Conservation (phyloP, 441 rosid genomes). For the Pelargonium fulgidum region DNA sequence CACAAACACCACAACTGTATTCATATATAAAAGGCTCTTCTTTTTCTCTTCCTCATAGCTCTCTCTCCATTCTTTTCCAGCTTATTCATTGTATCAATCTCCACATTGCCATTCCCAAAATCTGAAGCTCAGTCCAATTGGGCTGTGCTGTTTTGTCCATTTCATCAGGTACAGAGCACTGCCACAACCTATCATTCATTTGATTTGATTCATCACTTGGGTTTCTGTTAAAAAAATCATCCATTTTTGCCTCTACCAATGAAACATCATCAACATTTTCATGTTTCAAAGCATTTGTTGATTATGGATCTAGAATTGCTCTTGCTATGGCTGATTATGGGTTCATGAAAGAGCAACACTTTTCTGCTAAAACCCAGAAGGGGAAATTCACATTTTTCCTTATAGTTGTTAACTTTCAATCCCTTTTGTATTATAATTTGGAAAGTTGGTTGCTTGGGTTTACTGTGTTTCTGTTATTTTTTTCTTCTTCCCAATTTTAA, state of each 20-base stretch:
- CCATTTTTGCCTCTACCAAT: no score
- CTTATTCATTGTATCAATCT: not conserved
- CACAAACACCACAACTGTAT: not conserved
- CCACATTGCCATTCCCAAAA: not conserved
- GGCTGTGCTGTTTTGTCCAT: not conserved
- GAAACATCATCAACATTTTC: no score
- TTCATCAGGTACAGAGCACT: not conserved
- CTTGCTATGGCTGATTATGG: not conserved
- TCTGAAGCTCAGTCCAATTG: not conserved
- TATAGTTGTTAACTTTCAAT: no score
- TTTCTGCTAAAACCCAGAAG: no score
- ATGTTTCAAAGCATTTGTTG: not conserved
- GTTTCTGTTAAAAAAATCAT: no score
- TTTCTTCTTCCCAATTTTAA: not conserved
- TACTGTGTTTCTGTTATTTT: not conserved
- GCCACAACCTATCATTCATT: not conserved
- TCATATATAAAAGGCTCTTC: not conserved
- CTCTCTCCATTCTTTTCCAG: not conserved
- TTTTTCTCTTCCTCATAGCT: not conserved
- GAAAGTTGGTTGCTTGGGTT: not conserved
- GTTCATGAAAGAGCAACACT: not conserved
- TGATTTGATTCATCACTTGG: not conserved
- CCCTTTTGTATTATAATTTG: not conserved
- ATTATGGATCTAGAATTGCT: not conserved
- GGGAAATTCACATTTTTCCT: no score